Base-by-base conservation (phyloP, 768 basidiomycete species). In the Auriscalpium vulgare region DNA sequence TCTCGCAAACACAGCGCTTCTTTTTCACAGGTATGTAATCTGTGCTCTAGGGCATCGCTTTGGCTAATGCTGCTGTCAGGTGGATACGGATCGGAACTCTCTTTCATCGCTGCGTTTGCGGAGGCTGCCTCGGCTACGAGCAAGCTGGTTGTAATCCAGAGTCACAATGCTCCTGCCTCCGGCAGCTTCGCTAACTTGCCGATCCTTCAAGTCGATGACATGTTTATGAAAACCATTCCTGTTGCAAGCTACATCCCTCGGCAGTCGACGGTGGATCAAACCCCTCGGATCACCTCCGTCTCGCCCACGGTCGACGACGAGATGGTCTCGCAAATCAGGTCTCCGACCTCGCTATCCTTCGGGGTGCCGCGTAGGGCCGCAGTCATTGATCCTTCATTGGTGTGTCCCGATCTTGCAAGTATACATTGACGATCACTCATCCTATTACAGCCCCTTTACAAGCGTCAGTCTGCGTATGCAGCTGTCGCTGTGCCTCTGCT, bases 131-230 rank as follows among this genome's bases (percentile, higher is more conserved):
- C 83, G 51, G 71, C 88, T 11, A 69, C 82, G 35, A 79, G 81
- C 46, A 91, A 90, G 69, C 66, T 92, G 35, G 80, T 85, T 46
- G 66, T 85, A 34, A 68, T 91, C 19, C 77, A 79, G 62, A 73
- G 79, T n/a, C 66, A 74, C 34, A 74, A 68, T 55, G 72, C 75
- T 35, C 64, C 68, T 9, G 74, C 77, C 13, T 63, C 67, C 46
- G 78, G 77, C 47, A 68, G 79, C 16, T 74, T 71, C 45, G 72
- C 29, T 7, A 75, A 48, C 75, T 82, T 56, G 71, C 78, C 44
- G 64, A 87, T 38, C 81, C 81, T 88, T 29, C 73, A 72, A 23
- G 68, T 87, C 53, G 79, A 83, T 36, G 78, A 70, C 34, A 56
- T 81, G 44, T 81, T 79, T 65, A 71, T 72, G 70, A 59, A 78